Base-by-base conservation (phyloP, 2,329 filamentous ascomycete genomes). In the Aspergillus novofumigatus region DNA sequence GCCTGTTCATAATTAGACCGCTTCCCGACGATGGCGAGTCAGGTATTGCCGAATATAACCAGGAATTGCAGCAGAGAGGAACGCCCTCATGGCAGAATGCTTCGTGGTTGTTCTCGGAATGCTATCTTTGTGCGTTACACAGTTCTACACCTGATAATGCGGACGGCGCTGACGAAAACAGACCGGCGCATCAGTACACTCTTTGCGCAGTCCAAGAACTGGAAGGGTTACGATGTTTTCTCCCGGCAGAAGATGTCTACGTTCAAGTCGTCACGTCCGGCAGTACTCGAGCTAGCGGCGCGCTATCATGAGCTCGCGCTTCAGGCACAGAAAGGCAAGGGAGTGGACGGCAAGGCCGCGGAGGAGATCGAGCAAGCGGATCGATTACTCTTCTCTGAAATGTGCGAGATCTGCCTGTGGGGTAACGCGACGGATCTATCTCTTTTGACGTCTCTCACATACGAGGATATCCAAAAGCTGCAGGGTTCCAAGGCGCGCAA, bases 401-500 rank as follows among this genome's bases (percentile, higher is more conserved):
- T 97, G 89, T 92, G 88, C 75, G 91, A 97, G 79, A 94, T 97
- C 65, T 97, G 92, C 71, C 83, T 97, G 1, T 97, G 93, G 93
- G 93, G 93, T 10, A 97, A 97, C 72, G 94, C 93, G 1, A 97
- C 93, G 0, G 94, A 97, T 72, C 81, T 97, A 14, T 96, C 91
- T 0, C 87, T 97, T 21, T 81, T 97, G 55, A 96, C 92, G 0
- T 92, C 88, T 65, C 82, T 97, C 55, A 91, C 89, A 1, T 96
- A 96, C 73, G 92, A 97, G 67, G 94, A 97, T 69, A 95, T 99
- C 63, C 93, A 97, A 77, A 96, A 96, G 74, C 82, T 97, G 9
- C 94, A 99, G 78, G 93, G 93, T 17, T 87, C 90, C 7, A 83
- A 92, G 67, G 92, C 93, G 11, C 84, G 93, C 62, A 95, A 96